Percentiles rank a stretch among this genome's conserved stretches.
Evolutionary conservation across 345 rosid genomes (phyloP).

Genomic region (Triadica sebifera): DNA sequence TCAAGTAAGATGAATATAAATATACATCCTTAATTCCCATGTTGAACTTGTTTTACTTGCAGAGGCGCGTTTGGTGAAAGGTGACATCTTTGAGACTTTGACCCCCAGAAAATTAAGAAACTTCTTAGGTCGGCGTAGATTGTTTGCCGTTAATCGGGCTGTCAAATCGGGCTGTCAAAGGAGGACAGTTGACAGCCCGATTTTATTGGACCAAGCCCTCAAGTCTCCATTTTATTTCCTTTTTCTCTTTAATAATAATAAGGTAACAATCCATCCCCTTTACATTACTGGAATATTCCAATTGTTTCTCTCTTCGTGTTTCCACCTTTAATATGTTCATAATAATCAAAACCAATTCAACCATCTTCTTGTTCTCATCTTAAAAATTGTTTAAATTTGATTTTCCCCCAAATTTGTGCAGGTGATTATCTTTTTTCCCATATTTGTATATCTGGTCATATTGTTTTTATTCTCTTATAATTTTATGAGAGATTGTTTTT

Average conservation of each 20-base stretch:
- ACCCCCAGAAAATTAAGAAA: not conserved
- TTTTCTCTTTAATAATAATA: not conserved
- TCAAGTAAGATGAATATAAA: not conserved
- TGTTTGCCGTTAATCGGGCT: conserved; percentile 16
- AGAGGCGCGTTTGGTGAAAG: conserved; percentile 9
- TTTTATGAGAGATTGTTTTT: conserved; percentile 32
- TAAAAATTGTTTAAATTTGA: not conserved
- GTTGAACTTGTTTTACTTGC: not conserved
- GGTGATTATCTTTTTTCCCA: not conserved
- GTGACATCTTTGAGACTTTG: not conserved
- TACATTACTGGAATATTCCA: conserved; percentile 4
- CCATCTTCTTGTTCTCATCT: not conserved
- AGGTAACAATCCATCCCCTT: not conserved
- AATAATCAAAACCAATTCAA: not conserved
- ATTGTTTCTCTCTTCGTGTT: not conserved
- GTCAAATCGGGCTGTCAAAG: conserved; percentile 32
- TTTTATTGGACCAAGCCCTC: conserved; percentile 3
- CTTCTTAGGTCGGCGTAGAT: conserved; percentile 1
- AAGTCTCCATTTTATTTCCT: not conserved
- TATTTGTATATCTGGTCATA: not conserved
- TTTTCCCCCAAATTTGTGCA: not conserved
- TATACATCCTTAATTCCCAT: not conserved
- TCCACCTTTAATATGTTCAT: not conserved
- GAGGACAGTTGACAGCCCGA: conserved; percentile 24
- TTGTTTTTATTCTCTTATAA: not conserved